phyloP scores from a whole-genome alignment of 139 green algal genomes.

The Parachlorella kessleri region DNA sequence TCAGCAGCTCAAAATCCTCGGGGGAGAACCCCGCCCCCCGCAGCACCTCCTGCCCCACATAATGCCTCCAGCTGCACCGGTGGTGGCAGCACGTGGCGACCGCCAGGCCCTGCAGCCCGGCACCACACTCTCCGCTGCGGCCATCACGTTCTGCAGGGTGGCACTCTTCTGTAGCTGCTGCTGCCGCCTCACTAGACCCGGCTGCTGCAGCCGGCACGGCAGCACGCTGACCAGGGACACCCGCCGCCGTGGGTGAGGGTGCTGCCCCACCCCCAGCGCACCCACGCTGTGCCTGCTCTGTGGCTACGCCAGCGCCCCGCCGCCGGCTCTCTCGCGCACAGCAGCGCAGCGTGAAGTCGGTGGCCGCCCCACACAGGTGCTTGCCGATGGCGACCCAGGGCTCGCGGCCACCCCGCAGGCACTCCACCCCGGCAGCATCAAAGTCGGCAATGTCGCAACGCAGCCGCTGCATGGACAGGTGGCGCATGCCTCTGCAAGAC shows the following conservation, averaged over 20 bases:
- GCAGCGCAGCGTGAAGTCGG: constrained; percentile 72
- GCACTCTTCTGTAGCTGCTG: not conserved
- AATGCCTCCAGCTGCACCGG: constrained; percentile 76
- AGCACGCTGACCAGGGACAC: no score
- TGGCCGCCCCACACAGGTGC: constrained; percentile 83
- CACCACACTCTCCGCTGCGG: not conserved
- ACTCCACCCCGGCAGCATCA: constrained; percentile 24
- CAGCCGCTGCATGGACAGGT: constrained; percentile 50
- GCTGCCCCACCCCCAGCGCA: not conserved
- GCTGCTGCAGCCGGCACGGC: not conserved
- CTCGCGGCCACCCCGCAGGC: constrained; percentile 4
- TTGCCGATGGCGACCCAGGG: constrained; percentile 70
- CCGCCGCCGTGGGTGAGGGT: not conserved
- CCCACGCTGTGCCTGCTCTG: not conserved
- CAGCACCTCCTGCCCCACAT: constrained; percentile 65
- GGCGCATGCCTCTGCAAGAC: constrained; percentile 21
- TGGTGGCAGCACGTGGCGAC: constrained; percentile 90
- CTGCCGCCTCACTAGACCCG: not conserved
- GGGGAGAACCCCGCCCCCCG: constrained; percentile 51
- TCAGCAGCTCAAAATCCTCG: constrained; percentile 77
- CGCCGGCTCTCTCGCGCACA: constrained; percentile 1
- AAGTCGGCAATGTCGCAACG: constrained; percentile 70
- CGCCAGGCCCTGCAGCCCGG: constrained; percentile 47
- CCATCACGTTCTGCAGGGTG: not conserved
- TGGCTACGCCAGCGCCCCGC: not conserved